Conservation (phyloP, 1,284 basidiomycete species). For the Trametes hirsuta region DNA sequence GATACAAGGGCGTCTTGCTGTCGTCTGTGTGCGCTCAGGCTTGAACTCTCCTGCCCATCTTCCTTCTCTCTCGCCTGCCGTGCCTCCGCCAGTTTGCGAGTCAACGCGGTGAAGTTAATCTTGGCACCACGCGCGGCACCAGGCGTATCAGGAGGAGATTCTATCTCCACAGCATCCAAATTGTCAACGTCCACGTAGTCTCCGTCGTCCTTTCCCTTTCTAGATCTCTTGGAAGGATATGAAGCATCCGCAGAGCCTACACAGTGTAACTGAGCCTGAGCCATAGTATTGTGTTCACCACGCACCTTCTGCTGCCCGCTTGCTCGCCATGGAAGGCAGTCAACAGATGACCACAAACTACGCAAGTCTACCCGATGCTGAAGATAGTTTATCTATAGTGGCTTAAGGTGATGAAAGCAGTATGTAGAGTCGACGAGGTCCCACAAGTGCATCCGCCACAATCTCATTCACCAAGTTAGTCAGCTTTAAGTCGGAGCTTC, state of each 20-base stretch:
- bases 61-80: slow-evolving; percentile 44
- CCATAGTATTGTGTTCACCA: neutral
- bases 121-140: slow-evolving; percentile 71
- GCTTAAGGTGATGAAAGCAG: slow-evolving; percentile 1
- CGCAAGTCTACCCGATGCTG: no score
- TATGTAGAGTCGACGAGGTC: neutral
- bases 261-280: neutral
- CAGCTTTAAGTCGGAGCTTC: slow-evolving; percentile 25
- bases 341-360: no score
- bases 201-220: slow-evolving; percentile 49
- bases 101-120: slow-evolving; percentile 81
- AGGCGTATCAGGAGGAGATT: slow-evolving; percentile 53
- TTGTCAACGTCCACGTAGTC: slow-evolving; percentile 61
- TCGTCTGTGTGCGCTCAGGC: slow-evolving; percentile 55
- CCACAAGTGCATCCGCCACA: neutral
- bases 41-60: slow-evolving; percentile 35
- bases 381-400: neutral
- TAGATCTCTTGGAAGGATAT: slow-evolving; percentile 54
- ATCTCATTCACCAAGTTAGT: slow-evolving; percentile 16
- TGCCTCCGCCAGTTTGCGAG: slow-evolving; percentile 71
- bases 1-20: slow-evolving; percentile 76
- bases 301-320: slow-evolving; percentile 55
- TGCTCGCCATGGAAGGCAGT: slow-evolving; percentile 45
- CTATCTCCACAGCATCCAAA: slow-evolving; percentile 50
- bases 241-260: slow-evolving; percentile 42